These are phyloP conservation scores for Sanghuangporus baumii DNA, from an alignment of 1,284 basidiomycete species.

Conservation along the genomic window DNA sequence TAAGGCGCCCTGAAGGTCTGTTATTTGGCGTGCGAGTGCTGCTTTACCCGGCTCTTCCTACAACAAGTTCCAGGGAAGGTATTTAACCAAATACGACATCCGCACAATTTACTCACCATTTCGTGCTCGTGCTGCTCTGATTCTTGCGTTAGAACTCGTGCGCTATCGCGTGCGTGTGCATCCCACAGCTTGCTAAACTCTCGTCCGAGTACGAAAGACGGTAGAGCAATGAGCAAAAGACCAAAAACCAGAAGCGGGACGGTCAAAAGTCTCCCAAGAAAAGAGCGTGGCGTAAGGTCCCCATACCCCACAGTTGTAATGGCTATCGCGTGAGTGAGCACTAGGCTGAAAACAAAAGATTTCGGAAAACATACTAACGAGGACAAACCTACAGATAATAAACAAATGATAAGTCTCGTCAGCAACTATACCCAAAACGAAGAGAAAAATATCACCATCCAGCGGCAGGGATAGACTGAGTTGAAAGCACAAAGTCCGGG, in stretches of 20 bases:
- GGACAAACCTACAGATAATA: conserved; percentile 32
- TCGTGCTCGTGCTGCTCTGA: not conserved
- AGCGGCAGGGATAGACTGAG: conserved; percentile 71
- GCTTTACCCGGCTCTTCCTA: not conserved
- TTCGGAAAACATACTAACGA: conserved; percentile 29
- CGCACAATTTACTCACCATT: not conserved
- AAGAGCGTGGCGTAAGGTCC: conserved; percentile 79
- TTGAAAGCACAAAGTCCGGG: not conserved
- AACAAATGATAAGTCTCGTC: conserved; percentile 22
- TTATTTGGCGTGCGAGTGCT: not conserved
- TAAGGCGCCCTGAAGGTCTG: conserved; percentile 7
- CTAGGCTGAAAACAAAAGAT: not conserved
- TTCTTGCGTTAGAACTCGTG: not conserved
- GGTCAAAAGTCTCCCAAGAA: conserved; percentile 77
- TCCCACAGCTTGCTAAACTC: conserved; percentile 90
- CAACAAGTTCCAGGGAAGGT: not conserved
- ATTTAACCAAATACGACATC: not conserved
- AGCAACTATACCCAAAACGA: conserved; percentile 18
- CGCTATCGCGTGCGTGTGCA: not conserved
- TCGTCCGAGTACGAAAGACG: conserved; percentile 82
- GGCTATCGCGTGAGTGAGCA: conserved; percentile 33
- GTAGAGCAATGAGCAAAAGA: conserved; percentile 79
- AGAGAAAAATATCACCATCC: conserved; percentile 45
- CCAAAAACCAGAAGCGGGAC: conserved; percentile 83
- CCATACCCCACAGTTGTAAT: conserved; percentile 86